Percentiles rank a stretch among this genome's conserved stretches.
Conservation (phyloP, 805 yeast genomes). For the Yarrowia sp. region DNA sequence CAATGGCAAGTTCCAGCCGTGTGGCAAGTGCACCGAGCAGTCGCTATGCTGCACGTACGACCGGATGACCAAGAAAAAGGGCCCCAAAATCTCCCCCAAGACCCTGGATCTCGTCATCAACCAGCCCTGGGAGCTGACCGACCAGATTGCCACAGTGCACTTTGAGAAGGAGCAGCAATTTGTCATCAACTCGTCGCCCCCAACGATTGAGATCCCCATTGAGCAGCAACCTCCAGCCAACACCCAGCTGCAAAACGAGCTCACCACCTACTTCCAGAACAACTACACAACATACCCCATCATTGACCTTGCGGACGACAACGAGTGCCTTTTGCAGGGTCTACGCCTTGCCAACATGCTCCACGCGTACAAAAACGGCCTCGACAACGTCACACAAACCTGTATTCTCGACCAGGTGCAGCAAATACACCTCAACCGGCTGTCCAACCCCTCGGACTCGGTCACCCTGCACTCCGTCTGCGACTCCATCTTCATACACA, state of each 20-base stretch:
- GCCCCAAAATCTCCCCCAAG: slow-evolving; percentile 21
- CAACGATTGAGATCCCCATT: neutral
- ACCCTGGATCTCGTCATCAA: slow-evolving; percentile 14
- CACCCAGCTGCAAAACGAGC: neutral
- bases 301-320: slow-evolving; percentile 17
- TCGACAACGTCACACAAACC: neutral
- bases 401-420: slow-evolving; percentile 1
- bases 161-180: slow-evolving; percentile 18
- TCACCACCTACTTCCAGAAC: slow-evolving; percentile 8
- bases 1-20: slow-evolving; percentile 18
- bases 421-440: slow-evolving; percentile 20
- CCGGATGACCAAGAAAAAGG: slow-evolving; percentile 9
- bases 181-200: neutral
- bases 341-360: slow-evolving; percentile 10
- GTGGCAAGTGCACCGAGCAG: slow-evolving; percentile 7
- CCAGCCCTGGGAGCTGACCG: slow-evolving; percentile 25
- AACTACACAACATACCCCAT: slow-evolving; percentile 21
- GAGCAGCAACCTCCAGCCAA: neutral
- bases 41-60: slow-evolving; percentile 5
- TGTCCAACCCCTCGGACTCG: slow-evolving; percentile 2
- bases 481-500: slow-evolving; percentile 23
- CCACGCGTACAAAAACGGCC: slow-evolving; percentile 9
- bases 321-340: neutral
- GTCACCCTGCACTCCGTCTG: slow-evolving; percentile 12
- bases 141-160: slow-evolving; percentile 10